Conservation (phyloP, 2,329 filamentous ascomycete species). For the Aquanectria penicillioides region DNA sequence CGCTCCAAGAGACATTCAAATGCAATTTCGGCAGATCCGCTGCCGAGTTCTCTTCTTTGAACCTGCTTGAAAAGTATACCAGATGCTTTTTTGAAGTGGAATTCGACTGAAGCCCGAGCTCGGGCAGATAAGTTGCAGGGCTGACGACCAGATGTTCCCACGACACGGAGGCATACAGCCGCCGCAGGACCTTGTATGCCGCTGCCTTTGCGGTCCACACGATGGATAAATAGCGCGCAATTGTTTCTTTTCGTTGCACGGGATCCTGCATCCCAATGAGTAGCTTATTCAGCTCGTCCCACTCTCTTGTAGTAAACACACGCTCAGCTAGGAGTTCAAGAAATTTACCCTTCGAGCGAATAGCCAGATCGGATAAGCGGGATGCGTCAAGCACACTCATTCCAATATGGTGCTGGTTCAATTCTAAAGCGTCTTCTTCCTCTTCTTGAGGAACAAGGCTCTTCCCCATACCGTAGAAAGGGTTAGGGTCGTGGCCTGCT, state of each 20-base stretch:
- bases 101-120: neutral
- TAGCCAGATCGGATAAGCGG: neutral
- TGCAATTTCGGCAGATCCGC: neutral
- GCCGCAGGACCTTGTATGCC: neutral
- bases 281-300: slow-evolving; percentile 3
- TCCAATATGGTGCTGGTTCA: neutral
- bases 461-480: slow-evolving; percentile 32
- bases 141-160: slow-evolving; percentile 11
- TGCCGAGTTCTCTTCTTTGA: neutral
- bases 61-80: slow-evolving; percentile 1
- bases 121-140: neutral
- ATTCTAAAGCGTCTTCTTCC: neutral
- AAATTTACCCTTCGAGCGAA: neutral
- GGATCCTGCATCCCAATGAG: slow-evolving; percentile 3
- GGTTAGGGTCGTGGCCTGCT: slow-evolving; percentile 37
- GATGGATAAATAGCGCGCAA: slow-evolving; percentile 1
- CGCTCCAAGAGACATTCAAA: slow-evolving; percentile 6
- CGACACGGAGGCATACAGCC: neutral
- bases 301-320: slow-evolving; percentile 1
- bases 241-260: neutral
- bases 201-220: slow-evolving; percentile 2
- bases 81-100: neutral
- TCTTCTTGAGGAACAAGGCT: neutral
- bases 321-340: neutral
- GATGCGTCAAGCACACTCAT: slow-evolving; percentile 5